Evolutionary conservation across 345 rosid genomes (phyloP), one percentile per base, ranked within the genome.

Genomic region (Heritiera littoralis): DNA sequence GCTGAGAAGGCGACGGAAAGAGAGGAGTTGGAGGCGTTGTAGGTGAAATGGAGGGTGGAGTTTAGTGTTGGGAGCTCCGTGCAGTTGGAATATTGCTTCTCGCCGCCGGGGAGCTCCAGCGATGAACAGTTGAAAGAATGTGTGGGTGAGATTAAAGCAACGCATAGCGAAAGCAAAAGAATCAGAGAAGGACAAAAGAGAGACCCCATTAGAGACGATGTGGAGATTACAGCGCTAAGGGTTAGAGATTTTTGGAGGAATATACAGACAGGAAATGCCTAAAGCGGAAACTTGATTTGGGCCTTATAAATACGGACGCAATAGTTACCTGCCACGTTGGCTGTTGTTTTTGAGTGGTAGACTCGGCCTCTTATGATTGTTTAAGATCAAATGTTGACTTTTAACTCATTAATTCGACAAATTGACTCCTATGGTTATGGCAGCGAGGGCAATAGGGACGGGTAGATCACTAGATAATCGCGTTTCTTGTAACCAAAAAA

Each of bases 1-100:
- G 97, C 91, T 45, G 88, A 17, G 93, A 88, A 94, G 51, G 96
- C 94, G 28, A 94, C 60, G 20, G 88, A 80, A 79, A 93, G 94
- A n/a, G 98, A 90, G 9, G 97, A 89, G 69, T 93, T 94, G 9
- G 87, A 5, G 52, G 89, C 74, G 63, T 91, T 23, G 92, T 88
- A 92, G 35, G 92, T 82, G 87, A 86, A 93, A 84, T 95, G 98
- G 10, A 95, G 90, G 85, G 46, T 80, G 0, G 98, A 73, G 11
- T 71, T 38, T 4, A 93, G 92, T 0, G 80, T 40, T 0, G 95
- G 88, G 60, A 93, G 90, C 69, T 88, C 91, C 0, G 73, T 12
- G 82, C 98, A 93, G 45, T 58, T 78, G 6, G 80, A 5, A 83
- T 74, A 92, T 8, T 30, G 55, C 10, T 76, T 84, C 78, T 20